phyloP scores from a whole-genome alignment of 169 alveolate species.

The Blepharisma undulans region DNA sequence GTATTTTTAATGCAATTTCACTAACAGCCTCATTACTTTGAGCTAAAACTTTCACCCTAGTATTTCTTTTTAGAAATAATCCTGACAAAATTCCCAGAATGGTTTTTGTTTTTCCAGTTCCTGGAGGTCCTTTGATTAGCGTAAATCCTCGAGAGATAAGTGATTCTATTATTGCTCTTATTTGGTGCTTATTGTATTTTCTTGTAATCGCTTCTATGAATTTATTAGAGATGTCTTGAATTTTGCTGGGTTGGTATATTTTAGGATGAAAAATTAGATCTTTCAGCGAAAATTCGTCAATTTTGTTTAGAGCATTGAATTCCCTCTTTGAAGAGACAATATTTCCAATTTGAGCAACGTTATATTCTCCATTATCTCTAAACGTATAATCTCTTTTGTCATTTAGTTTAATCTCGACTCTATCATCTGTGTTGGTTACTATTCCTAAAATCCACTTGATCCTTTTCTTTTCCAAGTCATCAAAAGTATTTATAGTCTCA shows the following conservation, averaged over 20 bases:
- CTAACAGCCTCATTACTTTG: conserved; percentile 81
- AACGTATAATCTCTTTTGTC: too few relatives aligned
- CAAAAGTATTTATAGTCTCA: too few relatives aligned
- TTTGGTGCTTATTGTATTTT: not conserved
- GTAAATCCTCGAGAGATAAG: conserved; percentile 77
- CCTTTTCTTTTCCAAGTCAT: too few relatives aligned
- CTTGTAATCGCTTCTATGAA: not conserved
- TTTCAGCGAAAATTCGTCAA: not conserved
- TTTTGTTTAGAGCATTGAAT: not conserved
- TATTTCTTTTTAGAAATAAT: conserved; percentile 40
- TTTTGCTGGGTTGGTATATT: not conserved
- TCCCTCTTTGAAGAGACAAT: too few relatives aligned
- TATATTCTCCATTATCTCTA: too few relatives aligned
- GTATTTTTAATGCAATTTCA: conserved; percentile 73
- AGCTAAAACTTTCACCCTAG: conserved; percentile 72
- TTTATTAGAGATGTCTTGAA: not conserved
- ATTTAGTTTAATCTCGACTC: too few relatives aligned
- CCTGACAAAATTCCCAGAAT: conserved; percentile 87
- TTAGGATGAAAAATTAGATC: not conserved
- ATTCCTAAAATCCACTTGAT: too few relatives aligned
- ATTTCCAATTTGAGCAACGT: too few relatives aligned
- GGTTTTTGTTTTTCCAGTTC: conserved; percentile 98
- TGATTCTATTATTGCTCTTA: not conserved
- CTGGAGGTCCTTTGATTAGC: conserved; percentile 98
- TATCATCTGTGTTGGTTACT: too few relatives aligned